phyloP scores from a whole-genome alignment of 331 rosid genomes.

The Spiraea crenata region DNA sequence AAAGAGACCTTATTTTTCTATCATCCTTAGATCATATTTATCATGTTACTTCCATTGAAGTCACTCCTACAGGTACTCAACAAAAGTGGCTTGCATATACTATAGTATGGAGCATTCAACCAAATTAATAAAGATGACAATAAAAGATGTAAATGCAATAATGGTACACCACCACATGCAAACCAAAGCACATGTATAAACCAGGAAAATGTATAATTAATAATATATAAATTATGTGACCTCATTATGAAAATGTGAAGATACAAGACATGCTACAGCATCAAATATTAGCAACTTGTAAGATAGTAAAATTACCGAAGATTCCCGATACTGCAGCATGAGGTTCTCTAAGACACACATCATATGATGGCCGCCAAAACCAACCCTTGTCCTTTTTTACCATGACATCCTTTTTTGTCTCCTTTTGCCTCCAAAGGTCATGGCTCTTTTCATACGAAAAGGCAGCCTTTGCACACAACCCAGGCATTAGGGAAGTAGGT shows the following conservation, averaged over 20 bases:
- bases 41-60: not conserved
- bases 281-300: not conserved
- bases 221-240: too few species aligned
- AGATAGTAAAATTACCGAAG: conserved; percentile 47
- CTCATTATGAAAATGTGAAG: not conserved
- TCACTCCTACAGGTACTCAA: not conserved
- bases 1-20: too few species aligned
- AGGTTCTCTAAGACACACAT: conserved; percentile 61
- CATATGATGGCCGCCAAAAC: conserved; percentile 51
- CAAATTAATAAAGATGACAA: not conserved
- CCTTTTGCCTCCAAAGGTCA: conserved; percentile 61
- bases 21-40: not conserved
- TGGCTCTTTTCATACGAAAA: conserved; percentile 58
- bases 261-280: not conserved
- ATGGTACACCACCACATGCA: not conserved
- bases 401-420: conserved; percentile 26
- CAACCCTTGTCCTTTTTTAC: conserved; percentile 21
- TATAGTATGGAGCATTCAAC: not conserved
- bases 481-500: conserved; percentile 68
- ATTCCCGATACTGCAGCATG: conserved; percentile 77
- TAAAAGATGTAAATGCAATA: not conserved
- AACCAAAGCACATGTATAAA: not conserved
- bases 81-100: not conserved
- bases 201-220: not conserved
- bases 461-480: conserved; percentile 81